Evolutionary conservation across 2,329 filamentous ascomycete genomes (phyloP).

Genomic region (Cordyceps fumosorosea): DNA sequence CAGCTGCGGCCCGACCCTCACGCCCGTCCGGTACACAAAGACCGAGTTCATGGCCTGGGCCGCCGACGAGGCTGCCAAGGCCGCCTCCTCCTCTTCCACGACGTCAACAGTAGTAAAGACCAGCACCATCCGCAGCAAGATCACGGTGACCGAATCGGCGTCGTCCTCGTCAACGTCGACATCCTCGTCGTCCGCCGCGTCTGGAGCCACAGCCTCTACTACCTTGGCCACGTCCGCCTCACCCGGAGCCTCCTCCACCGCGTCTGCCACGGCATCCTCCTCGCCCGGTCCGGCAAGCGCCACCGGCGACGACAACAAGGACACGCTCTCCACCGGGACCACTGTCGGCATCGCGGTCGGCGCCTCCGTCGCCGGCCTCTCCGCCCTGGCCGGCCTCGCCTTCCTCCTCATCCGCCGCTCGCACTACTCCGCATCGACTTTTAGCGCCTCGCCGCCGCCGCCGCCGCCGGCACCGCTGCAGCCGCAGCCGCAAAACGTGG

Average conservation of each 20-base stretch:
- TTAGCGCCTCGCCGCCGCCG: not conserved
- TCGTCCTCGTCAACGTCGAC: constrained; percentile 3
- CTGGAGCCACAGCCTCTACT: not conserved
- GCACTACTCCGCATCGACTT: constrained; percentile 2
- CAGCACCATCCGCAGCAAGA: not conserved
- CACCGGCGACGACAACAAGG: not conserved
- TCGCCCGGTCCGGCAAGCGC: not conserved
- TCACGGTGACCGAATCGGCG: constrained; percentile 14
- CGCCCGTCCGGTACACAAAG: constrained; percentile 31
- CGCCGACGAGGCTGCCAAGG: constrained; percentile 17
- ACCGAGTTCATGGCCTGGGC: constrained; percentile 30
- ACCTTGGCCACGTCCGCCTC: not conserved
- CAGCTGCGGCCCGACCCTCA: constrained; percentile 35
- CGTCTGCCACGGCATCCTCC: constrained; percentile 14
- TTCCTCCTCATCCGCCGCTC: constrained; percentile 24
- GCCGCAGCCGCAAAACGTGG: not conserved
- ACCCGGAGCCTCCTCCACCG: constrained; percentile 14
- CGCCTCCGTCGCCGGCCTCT: constrained; percentile 23
- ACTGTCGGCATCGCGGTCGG: constrained; percentile 30
- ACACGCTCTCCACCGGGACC: constrained; percentile 22
- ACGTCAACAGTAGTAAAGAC: not conserved
- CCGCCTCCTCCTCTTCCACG: constrained; percentile 14
- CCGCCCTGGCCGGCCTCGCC: constrained; percentile 19
- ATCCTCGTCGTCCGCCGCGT: constrained; percentile 6
- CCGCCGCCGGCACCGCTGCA: not conserved